Evolutionary conservation across 148 eudicot genomes (phyloP), one percentile per base, ranked within the genome.

Genomic region (Cornus kousa): DNA sequence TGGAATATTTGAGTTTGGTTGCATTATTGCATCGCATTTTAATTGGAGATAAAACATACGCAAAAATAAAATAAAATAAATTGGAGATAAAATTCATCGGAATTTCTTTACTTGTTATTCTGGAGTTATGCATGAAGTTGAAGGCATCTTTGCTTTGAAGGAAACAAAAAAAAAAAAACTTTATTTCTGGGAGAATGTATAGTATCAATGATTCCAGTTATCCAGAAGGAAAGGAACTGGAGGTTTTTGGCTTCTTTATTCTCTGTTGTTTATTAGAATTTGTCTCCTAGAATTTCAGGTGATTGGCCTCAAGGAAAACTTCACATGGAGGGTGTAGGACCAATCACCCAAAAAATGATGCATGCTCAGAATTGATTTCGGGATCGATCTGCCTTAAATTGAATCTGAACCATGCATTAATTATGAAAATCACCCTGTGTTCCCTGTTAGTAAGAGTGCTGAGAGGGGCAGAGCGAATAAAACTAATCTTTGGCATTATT

Each of bases 321-420:
- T 78, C 40, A 78, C 60, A 59, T 74, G 75, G 71, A 78, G 5
- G 80, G 37, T 57, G 57, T 7, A 19, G 57, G 59, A 35, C n/a
- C 32, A 17, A 7, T 3, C 66, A 20, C 23, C 23, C 23, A n/a
- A 62, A 19, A 17, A 62, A 62, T 62, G 66, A 60, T 33, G 33
- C 12, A 16, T 31, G 50, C 3, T 65, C 37, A 64, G 35, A 35
- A 40, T 75, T 22, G 59, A 66, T 64, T 23, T 20, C 23, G 9
- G 71, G 31, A 28, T 39, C 67, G 17, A 74, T 37, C 33, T 64
- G 19, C 53, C 10, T 37, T 53, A 33, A 17, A 73, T 53, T 53
- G 33, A 24, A 22, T 66, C 35, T 62, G 53, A 37, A 37, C 6
- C 37, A 22, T n/a, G 28, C 17, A 14, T 66, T 17, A n/a, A 16